Percentiles rank a stretch among this genome's conserved stretches.
These are phyloP conservation scores for Skeletonema potamos DNA, from an alignment of 108 stramenopile species.

Conservation along the genomic window DNA sequence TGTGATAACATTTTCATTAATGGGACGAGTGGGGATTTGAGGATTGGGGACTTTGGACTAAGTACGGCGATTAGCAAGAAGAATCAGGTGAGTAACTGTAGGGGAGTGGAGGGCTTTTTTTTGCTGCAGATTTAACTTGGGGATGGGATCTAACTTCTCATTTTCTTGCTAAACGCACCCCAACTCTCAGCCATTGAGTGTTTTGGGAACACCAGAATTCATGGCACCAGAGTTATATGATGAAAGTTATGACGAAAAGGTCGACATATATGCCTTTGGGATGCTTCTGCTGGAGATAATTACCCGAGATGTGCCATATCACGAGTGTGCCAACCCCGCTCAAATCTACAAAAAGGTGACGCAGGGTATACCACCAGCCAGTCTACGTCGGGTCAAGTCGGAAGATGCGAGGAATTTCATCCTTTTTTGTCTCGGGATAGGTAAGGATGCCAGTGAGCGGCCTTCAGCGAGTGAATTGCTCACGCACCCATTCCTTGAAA, in stretches of 20 bases:
- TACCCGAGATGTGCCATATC: constrained; percentile 94
- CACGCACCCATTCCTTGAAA: constrained; percentile 75
- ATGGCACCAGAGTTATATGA: constrained; percentile 99
- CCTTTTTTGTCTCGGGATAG: constrained; percentile 76
- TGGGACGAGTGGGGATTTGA: constrained; percentile 94
- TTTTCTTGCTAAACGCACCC: not conserved
- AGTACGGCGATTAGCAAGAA: constrained; percentile 89
- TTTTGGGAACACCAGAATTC: constrained; percentile 98
- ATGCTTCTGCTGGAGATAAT: constrained; percentile 98
- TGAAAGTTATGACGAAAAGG: constrained; percentile 96
- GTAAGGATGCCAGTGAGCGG: constrained; percentile 64
- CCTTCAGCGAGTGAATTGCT: constrained; percentile 77
- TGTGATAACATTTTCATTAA: constrained; percentile 98
- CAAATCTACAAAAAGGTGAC: constrained; percentile 96
- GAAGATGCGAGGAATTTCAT: constrained; percentile 87
- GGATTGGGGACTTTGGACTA: constrained; percentile 97
- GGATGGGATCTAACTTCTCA: not conserved
- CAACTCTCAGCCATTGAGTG: constrained; percentile 64
- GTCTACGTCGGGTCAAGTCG: constrained; percentile 74
- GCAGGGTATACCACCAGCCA: constrained; percentile 82
- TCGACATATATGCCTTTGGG: constrained; percentile 99
- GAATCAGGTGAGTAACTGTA: constrained; percentile 43
- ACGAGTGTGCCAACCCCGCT: constrained; percentile 92
- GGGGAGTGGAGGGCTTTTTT: not conserved
- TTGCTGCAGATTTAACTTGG: not conserved